A percentile compares a stretch with the other conserved stretches of the same genome.
Evolutionary conservation across 1,284 basidiomycete species (phyloP).

Genomic region (Microbotryum scabiosae): DNA sequence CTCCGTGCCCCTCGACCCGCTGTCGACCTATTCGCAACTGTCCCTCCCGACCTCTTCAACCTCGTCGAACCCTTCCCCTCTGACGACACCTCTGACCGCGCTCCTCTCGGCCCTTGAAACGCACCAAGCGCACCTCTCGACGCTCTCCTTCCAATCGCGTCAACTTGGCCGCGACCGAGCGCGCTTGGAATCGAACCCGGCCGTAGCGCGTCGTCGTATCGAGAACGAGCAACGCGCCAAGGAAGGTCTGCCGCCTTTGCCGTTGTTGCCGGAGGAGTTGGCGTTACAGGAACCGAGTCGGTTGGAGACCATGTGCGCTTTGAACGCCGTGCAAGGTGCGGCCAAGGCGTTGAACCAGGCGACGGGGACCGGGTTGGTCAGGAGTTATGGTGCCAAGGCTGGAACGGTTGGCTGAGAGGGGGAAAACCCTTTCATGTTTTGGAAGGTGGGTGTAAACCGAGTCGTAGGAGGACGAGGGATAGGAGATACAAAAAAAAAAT

Average conservation of each 20-base stretch:
- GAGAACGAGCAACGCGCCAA: slow-evolving; percentile 76
- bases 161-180: slow-evolving; percentile 84
- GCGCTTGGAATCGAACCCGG: slow-evolving; percentile 59
- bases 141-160: slow-evolving; percentile 81
- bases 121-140: slow-evolving; percentile 84
- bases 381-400: slow-evolving; percentile 23
- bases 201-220: slow-evolving; percentile 74
- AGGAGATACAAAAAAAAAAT: too few species aligned
- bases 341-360: slow-evolving; percentile 39
- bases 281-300: slow-evolving; percentile 79
- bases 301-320: slow-evolving; percentile 65
- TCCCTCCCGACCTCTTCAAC: slow-evolving; percentile 30
- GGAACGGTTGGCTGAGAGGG: slow-evolving; percentile 2
- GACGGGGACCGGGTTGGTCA: slow-evolving; percentile 32
- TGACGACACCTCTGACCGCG: slow-evolving; percentile 73
- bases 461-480: too few species aligned
- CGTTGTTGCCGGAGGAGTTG: slow-evolving; percentile 63
- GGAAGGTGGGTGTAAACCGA: too few species aligned
- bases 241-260: slow-evolving; percentile 77
- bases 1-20: slow-evolving; percentile 45
- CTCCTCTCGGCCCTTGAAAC: slow-evolving; percentile 75
- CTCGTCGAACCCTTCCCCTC: slow-evolving; percentile 61
- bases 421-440: too few species aligned
- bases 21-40: slow-evolving; percentile 37
- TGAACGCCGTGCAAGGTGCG: slow-evolving; percentile 41